Evolutionary conservation across 768 basidiomycete species (phyloP).

Genomic region (Tulasnella sp.): DNA sequence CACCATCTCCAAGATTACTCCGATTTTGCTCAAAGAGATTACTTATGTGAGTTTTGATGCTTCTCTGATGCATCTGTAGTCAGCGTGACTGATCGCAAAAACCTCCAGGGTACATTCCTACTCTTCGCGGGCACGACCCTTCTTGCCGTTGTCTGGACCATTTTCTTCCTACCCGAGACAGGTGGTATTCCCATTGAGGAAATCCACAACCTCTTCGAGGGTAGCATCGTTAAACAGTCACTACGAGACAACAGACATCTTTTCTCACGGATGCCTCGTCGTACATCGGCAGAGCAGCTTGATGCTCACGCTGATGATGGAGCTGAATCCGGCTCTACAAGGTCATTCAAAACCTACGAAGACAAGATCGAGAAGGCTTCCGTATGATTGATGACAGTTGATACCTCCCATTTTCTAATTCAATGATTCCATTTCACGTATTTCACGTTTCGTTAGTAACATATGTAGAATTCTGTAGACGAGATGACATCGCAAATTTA

Average conservation of each 20-base stretch:
- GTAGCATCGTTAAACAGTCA: slow-evolving; percentile 10
- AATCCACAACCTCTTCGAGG: slow-evolving; percentile 14
- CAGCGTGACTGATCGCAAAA: too few relatives aligned
- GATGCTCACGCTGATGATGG: neutral
- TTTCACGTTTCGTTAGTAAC: too few relatives aligned
- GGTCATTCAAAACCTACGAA: neutral
- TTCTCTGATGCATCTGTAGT: too few relatives aligned
- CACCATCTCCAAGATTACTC: slow-evolving; percentile 35
- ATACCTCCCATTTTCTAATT: neutral
- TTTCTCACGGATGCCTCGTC: neutral
- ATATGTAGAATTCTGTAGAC: too few relatives aligned
- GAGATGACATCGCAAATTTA: too few relatives aligned
- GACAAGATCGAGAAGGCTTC: neutral
- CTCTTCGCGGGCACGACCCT: slow-evolving; percentile 15
- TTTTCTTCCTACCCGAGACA: slow-evolving; percentile 14
- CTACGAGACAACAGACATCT: slow-evolving; percentile 14
- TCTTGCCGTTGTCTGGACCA: slow-evolving; percentile 8
- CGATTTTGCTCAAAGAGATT: slow-evolving; percentile 25
- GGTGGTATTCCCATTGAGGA: slow-evolving; percentile 17
- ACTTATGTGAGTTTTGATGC: too few relatives aligned
- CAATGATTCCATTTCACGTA: neutral
- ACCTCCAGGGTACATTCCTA: neutral
- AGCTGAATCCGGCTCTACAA: neutral
- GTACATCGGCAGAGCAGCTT: neutral
- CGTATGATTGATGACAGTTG: neutral